phyloP scores from a whole-genome alignment of 1,284 basidiomycete genomes.

The Cutaneotrichosporon cutaneum region DNA sequence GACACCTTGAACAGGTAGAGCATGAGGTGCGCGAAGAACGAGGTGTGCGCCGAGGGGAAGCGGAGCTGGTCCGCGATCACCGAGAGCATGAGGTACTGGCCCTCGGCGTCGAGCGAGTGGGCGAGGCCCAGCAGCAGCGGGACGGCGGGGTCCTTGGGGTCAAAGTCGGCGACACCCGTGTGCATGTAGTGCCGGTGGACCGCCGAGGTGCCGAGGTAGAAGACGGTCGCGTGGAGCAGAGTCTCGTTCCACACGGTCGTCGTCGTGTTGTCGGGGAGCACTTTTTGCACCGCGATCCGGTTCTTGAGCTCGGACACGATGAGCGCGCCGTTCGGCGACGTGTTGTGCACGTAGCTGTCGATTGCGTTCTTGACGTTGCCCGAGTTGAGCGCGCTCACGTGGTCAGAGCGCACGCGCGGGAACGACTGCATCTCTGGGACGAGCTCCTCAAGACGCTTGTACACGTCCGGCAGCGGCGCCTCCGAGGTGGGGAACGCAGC shows the following conservation, averaged over 20 bases:
- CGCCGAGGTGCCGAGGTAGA: conserved; percentile 88
- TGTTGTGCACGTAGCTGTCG: conserved; percentile 76
- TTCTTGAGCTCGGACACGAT: conserved; percentile 79
- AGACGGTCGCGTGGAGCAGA: conserved; percentile 86
- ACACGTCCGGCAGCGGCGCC: conserved; percentile 71
- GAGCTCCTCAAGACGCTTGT: conserved; percentile 58
- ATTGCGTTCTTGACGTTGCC: conserved; percentile 74
- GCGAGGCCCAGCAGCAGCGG: conserved; percentile 78
- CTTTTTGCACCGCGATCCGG: conserved; percentile 62
- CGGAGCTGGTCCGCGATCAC: conserved; percentile 90
- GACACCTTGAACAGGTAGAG: conserved; percentile 70
- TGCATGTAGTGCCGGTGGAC: conserved; percentile 75
- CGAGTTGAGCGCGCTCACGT: conserved; percentile 72
- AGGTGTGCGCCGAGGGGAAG: conserved; percentile 93
- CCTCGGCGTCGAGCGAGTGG: conserved; percentile 83
- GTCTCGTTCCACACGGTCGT: conserved; percentile 79
- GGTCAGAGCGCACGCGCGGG: conserved; percentile 88
- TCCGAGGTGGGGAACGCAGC: conserved; percentile 91
- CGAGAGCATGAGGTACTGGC: conserved; percentile 88
- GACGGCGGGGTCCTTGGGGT: conserved; percentile 75
- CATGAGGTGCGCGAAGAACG: conserved; percentile 89
- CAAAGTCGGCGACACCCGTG: conserved; percentile 74
- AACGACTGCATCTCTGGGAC: conserved; percentile 85
- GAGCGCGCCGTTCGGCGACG: conserved; percentile 56
- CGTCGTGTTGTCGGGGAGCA: conserved; percentile 56